Conservation (phyloP, 1,139 yeast genomes). For the Saccharomyces hybrid region DNA sequence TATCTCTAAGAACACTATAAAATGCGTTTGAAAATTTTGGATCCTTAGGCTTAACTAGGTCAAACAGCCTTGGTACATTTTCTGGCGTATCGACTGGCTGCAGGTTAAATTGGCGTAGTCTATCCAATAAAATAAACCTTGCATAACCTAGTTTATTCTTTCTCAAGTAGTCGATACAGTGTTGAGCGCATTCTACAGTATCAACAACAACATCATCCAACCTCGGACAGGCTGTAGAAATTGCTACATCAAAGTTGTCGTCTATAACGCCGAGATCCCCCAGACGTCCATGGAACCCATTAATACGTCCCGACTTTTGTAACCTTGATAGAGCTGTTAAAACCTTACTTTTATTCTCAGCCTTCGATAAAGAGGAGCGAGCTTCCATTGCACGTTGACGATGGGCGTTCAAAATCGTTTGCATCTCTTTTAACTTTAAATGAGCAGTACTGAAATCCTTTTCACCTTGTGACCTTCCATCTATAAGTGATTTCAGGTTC, state of each 20-base stretch:
- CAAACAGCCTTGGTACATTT: conserved; percentile 74
- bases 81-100: conserved; percentile 63
- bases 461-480: conserved; percentile 53
- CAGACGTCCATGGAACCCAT: conserved; percentile 81
- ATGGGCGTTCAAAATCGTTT: conserved; percentile 43
- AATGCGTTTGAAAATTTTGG: conserved; percentile 77
- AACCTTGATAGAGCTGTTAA: conserved; percentile 60
- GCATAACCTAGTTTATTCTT: conserved; percentile 85
- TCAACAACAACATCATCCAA: conserved; percentile 92
- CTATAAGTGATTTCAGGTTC: conserved; percentile 34
- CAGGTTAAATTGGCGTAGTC: conserved; percentile 58
- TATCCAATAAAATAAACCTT: conserved; percentile 72
- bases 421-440: conserved; percentile 44
- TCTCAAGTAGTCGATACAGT: conserved; percentile 80
- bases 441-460: conserved; percentile 48
- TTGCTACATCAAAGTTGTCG: conserved; percentile 81
- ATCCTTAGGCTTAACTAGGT: conserved; percentile 63
- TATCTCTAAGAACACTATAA: conserved; percentile 76
- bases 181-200: conserved; percentile 86
- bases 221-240: conserved; percentile 91
- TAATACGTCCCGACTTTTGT: conserved; percentile 73
- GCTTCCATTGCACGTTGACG: conserved; percentile 67
- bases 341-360: conserved; percentile 67
- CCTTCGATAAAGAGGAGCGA: conserved; percentile 45
- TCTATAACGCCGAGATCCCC: conserved; percentile 90